Base-by-base conservation (phyloP, 768 basidiomycete genomes). In the Pleurotus djamor region DNA sequence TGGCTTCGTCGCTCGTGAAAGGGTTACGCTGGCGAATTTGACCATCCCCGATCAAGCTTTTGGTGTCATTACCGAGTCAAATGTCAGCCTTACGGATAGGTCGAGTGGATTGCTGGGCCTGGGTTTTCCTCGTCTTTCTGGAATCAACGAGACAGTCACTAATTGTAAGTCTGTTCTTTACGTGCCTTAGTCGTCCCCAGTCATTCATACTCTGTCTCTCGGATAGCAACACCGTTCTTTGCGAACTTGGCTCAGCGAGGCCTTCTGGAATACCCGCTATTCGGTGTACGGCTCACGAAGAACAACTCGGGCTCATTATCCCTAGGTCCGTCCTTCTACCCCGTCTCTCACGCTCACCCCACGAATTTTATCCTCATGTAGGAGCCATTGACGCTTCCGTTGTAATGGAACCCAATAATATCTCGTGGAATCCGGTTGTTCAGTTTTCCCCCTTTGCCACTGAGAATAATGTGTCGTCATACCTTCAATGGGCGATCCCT, bases 301-400 rank as follows among this genome's bases (percentile, higher is more conserved):
- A 85, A 88, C 65, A 67, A 72, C 2, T 81, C 78, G 9, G 91
- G 91, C 8, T 80, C 84, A 16, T 74, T 93, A 17, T 73, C 90
- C 2, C 63, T 93, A 13, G 91, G 90, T 88, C 64, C 28, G 72
- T 21, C 43, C 35, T 37, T 56, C 48, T 17, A 12, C 16, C 17
- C 7, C 45, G 45, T 47, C 17, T 7, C 7, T 10, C 17, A 14
- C 17, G 10, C 17, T 41, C 14, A 41, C 21, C 41, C 52, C 52
- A 59, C n/a, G 60, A 17, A 32, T 16, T 59, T 38, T 35, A 51
- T 41, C 32, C 44, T 36, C 56, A 61, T 57, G n/a, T 55, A 91
- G 90, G 91, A n/a, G 91, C 90, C 12, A 77, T 93, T 44, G 91
- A 93, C 69, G 76, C 80, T 1, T 83, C 86, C 4, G 75, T 92